Evolutionary conservation across 164 flowering plant genomes (phyloP), one percentile per base, ranked within the genome.

Genomic region (Piper longum): DNA sequence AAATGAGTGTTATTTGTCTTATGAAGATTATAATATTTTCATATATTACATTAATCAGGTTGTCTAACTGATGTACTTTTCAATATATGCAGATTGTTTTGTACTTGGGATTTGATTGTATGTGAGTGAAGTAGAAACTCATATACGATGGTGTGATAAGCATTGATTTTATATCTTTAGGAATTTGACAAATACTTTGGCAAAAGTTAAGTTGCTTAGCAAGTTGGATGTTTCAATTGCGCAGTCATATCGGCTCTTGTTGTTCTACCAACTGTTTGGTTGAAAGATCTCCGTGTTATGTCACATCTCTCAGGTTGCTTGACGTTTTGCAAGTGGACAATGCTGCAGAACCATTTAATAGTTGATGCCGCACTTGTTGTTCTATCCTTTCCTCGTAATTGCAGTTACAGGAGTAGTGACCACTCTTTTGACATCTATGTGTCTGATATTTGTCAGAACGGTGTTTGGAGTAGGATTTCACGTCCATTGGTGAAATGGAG

Each of bases 351-450:
- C 52, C 52, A 5, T 8, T 9, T 9, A 48, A 9, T 9, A 48
- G 12, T 48, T 48, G 9, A 48, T 48, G 52, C 2, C 52, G 2
- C 40, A 16, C 42, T 48, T 19, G 43, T 65, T 67, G 11, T 40
- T 26, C 39, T 26, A 43, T 16, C 39, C 45, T 16, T 68, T 59
- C 60, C 16, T 26, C 36, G 67, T 69, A 36, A 26, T 66, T 67
- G 74, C 89, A 93, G 98, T 96, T 80, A 82, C 88, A 26, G 98
- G 97, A 1, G 95, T 93, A 43, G 12, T 93, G 64, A 85, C 85
- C 17, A 83, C 95, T n/a, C 4, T 82, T n/a, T 56, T 85, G 67
- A 76, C 88, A 41, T 78, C 78, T 64, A 43, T 90, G 44, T 83
- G 83, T 39, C 70, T 88, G 55, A 2, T 83, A 57, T 67, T 76